Percentiles rank a stretch among this genome's conserved stretches.
Evolutionary conservation across 805 yeast genomes (phyloP).

Genomic region (Candida maris): DNA sequence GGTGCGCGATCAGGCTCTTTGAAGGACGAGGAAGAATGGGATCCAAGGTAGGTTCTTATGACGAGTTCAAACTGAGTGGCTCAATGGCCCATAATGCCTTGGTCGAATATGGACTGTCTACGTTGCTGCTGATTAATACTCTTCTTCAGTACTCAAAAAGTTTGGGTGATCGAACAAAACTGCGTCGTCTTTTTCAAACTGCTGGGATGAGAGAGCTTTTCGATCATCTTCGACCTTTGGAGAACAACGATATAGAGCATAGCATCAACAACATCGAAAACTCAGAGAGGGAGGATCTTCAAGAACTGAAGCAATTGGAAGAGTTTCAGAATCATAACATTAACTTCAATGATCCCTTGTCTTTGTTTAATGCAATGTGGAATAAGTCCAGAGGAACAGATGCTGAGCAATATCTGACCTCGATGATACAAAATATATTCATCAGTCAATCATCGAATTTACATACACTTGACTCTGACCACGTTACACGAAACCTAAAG

Average conservation of each 20-base stretch:
- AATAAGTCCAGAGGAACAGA: conserved; percentile 52
- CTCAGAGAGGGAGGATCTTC: conserved; percentile 40
- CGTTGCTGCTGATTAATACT: conserved; percentile 48
- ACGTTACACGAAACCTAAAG: conserved; percentile 47
- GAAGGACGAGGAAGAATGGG: conserved; percentile 85
- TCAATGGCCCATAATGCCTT: conserved; percentile 58
- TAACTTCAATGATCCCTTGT: conserved; percentile 69
- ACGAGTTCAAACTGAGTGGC: conserved; percentile 60
- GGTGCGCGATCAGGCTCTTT: conserved; percentile 28
- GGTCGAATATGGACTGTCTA: conserved; percentile 49
- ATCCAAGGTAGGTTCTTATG: conserved; percentile 88
- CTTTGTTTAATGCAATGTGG: conserved; percentile 59
- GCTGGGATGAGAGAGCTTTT: conserved; percentile 40
- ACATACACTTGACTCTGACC: conserved; percentile 40
- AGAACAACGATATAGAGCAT: conserved; percentile 40
- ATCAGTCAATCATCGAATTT: conserved; percentile 46
- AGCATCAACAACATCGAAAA: conserved; percentile 40
- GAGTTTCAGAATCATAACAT: conserved; percentile 41
- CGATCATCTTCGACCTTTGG: conserved; percentile 35
- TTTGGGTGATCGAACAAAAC: conserved; percentile 41
- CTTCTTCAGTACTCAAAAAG: conserved; percentile 38
- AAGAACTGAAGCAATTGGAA: conserved; percentile 35
- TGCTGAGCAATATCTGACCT: conserved; percentile 54
- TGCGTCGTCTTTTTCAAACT: conserved; percentile 41
- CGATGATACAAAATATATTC: conserved; percentile 65